These are phyloP conservation scores for Thalassia testudinum DNA, from an alignment of 116 monocot species.

Conservation along the genomic window DNA sequence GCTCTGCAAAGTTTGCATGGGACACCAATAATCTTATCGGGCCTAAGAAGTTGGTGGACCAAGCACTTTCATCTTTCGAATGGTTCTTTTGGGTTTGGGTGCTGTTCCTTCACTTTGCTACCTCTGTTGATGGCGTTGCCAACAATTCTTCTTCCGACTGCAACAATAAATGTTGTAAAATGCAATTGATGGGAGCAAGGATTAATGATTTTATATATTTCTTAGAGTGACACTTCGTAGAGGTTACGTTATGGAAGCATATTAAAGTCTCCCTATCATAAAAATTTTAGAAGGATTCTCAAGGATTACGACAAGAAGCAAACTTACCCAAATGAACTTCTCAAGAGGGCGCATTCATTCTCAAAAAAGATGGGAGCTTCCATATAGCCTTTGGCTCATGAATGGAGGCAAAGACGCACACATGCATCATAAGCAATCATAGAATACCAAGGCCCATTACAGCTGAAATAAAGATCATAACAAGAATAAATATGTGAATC, in stretches of 20 bases:
- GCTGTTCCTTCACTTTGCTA: conserved; percentile 54
- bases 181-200: conserved; percentile 7
- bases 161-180: conserved; percentile 70
- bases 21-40: too few relatives aligned
- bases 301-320: not conserved
- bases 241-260: not conserved
- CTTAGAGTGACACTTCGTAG: not conserved
- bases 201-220: not conserved
- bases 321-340: conserved; percentile 86
- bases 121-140: conserved; percentile 45
- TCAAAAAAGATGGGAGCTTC: conserved; percentile 95
- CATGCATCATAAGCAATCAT: conserved; percentile 98
- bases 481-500: not conserved
- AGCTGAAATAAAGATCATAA: conserved; percentile 33
- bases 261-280: not conserved
- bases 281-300: not conserved
- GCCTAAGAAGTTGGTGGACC: too few relatives aligned
- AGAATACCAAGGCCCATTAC: conserved; percentile 89
- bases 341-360: conserved; percentile 80
- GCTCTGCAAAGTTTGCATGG: too few relatives aligned
- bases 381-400: conserved; percentile 96
- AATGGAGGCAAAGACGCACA: conserved; percentile 87
- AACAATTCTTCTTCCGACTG: conserved; percentile 98
- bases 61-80: conserved; percentile 96
- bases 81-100: conserved; percentile 64